A percentile compares a stretch with the other conserved stretches of the same genome.
These are phyloP conservation scores for Rhodofomes roseus DNA, from an alignment of 1,284 basidiomycete species.

Conservation along the genomic window DNA sequence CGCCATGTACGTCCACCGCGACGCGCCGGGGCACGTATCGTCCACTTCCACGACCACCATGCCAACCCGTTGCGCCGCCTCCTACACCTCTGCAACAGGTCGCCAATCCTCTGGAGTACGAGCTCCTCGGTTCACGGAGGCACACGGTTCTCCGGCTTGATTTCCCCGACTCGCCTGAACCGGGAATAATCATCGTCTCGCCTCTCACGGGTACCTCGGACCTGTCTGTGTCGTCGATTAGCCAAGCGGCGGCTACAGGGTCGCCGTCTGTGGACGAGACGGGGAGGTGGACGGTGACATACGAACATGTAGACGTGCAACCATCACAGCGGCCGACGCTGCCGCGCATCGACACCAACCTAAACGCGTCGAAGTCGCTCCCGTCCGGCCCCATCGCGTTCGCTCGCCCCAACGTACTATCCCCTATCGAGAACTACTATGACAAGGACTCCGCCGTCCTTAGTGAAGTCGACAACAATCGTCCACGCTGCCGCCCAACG, in stretches of 20 bases:
- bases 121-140: background rate
- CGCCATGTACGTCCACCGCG: background rate
- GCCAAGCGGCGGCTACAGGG: background rate
- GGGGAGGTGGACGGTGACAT: background rate
- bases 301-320: background rate
- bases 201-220: background rate
- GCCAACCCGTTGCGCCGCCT: background rate
- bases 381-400: background rate
- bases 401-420: background rate
- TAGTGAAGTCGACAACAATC: too few species aligned
- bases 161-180: background rate
- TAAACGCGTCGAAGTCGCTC: background rate
- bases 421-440: background rate
- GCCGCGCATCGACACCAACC: background rate
- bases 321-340: background rate
- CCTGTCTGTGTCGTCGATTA: background rate
- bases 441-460: background rate
- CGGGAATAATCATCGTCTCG: background rate
- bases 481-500: background rate
- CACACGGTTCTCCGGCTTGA: background rate
- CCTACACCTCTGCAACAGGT: background rate
- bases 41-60: background rate
- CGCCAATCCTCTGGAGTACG: background rate
- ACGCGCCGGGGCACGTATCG: background rate
- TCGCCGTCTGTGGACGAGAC: background rate